These are phyloP conservation scores for Astraeus odoratus DNA, from an alignment of 768 basidiomycete species.

Conservation along the genomic window DNA sequence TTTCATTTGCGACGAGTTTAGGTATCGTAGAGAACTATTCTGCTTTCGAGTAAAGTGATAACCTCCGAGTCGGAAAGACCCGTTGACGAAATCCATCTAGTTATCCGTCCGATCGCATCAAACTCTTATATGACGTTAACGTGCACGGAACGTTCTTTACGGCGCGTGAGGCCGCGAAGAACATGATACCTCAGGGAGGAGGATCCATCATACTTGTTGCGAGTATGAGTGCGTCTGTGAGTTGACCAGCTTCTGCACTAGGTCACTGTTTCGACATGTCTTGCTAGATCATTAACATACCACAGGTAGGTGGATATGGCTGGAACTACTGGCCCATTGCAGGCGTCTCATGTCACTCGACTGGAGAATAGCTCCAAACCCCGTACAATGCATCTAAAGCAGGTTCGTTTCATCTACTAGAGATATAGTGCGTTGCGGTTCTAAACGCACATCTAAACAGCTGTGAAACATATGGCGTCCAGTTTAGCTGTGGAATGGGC, in stretches of 20 bases:
- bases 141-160: constrained; percentile 93
- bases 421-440: neutral
- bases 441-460: constrained; percentile 29
- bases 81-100: constrained; percentile 29
- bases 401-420: constrained; percentile 34
- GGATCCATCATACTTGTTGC: constrained; percentile 84
- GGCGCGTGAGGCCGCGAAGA: constrained; percentile 89
- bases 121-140: constrained; percentile 84
- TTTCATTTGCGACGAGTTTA: constrained; percentile 22
- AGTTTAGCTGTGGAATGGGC: constrained; percentile 97
- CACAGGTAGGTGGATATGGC: constrained; percentile 47
- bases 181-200: constrained; percentile 77
- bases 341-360: neutral
- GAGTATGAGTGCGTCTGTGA: constrained; percentile 86
- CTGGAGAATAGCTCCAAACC: constrained; percentile 73
- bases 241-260: constrained; percentile 15
- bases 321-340: neutral
- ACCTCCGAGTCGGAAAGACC: neutral
- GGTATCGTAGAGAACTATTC: constrained; percentile 86
- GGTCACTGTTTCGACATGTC: constrained; percentile 8
- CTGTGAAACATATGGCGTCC: constrained; percentile 91
- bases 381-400: constrained; percentile 97
- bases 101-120: constrained; percentile 82
- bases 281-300: constrained; percentile 75
- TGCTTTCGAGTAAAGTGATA: constrained; percentile 64